Evolutionary conservation across 2,329 filamentous ascomycete species (phyloP), one percentile per base, ranked within the genome.

Genomic region (Didymosphaeria variabile): DNA sequence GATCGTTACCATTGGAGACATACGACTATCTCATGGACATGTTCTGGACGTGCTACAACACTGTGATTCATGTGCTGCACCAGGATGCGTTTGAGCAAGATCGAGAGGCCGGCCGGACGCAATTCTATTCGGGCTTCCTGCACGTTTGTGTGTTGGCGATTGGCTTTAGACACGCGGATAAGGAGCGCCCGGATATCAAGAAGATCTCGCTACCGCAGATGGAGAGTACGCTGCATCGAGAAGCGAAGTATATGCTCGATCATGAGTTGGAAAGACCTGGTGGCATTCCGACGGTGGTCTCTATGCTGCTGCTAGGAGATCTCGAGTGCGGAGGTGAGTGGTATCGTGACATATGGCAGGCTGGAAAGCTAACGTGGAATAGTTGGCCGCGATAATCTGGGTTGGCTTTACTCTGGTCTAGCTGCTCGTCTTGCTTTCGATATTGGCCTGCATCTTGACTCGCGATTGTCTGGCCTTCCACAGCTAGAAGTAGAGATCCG

Each of bases 191-290:
- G 2, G 85, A 86, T 61, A 82, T 86, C 59, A 79, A 80, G 62
- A 79, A 76, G 56, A 80, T 86, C 23, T 75, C 80, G 0, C 58
- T 85, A 0, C 81, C 79, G 4, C 79, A 77, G 38, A 78, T 82
- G 64, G 84, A 86, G 69, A 86, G 84, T 65, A 83, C 81, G 0
- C 72, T 87, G 21, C 84, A 86, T 60, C 71, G 82, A 32, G 85
- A 86, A 68, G 83, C 84, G 53, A 86, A 85, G 67, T 80, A 82
- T 50, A 83, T 86, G 83, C 73, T 86, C 21, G 83, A 86, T 60
- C 79, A 79, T 58, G 84, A 86, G 67, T 72, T 87, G 38, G 84
- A 86, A 67, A 73, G 81, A 5, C 83, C 84, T 0, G 83, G 83
- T 13, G 84, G 84, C 0, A 82, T 86, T 32, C 81, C 85, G 5